These are phyloP conservation scores for Coniferiporia sulphurascens DNA, from an alignment of 1,284 basidiomycete genomes.

Conservation along the genomic window DNA sequence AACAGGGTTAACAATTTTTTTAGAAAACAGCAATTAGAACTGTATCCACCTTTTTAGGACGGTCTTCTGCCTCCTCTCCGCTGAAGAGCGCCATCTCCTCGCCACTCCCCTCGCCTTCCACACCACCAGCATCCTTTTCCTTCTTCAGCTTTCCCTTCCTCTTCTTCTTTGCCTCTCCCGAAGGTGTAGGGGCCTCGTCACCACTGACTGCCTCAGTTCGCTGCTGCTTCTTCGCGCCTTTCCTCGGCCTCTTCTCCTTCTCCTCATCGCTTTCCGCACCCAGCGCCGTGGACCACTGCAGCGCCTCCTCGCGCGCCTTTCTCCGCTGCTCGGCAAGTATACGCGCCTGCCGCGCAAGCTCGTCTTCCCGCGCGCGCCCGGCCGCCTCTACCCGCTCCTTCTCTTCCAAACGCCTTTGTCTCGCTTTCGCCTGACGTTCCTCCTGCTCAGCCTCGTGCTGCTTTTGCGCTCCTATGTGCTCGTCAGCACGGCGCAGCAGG, in stretches of 20 bases:
- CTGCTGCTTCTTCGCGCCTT: slow-evolving; percentile 43
- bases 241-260: slow-evolving; percentile 58
- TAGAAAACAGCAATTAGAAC: background rate
- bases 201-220: slow-evolving; percentile 41
- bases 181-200: slow-evolving; percentile 29
- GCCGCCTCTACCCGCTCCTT: slow-evolving; percentile 49
- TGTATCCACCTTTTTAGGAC: slow-evolving; percentile 60
- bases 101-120: slow-evolving; percentile 35
- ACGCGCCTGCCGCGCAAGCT: slow-evolving; percentile 56
- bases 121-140: slow-evolving; percentile 33
- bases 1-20: background rate
- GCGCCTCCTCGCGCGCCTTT: slow-evolving; percentile 72
- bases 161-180: slow-evolving; percentile 47
- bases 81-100: slow-evolving; percentile 63
- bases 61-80: slow-evolving; percentile 60
- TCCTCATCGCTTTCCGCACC: slow-evolving; percentile 74
- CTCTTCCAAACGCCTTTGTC: slow-evolving; percentile 64
- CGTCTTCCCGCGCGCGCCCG: slow-evolving; percentile 53
- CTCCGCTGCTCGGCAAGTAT: slow-evolving; percentile 71
- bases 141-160: slow-evolving; percentile 48
- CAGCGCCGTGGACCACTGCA: slow-evolving; percentile 66
- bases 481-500: slow-evolving; percentile 75
- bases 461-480: slow-evolving; percentile 69
- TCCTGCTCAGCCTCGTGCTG: slow-evolving; percentile 71
- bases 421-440: slow-evolving; percentile 70